phyloP scores from a whole-genome alignment of 495 filamentous ascomycete genomes.

The Daldinia childiae region DNA sequence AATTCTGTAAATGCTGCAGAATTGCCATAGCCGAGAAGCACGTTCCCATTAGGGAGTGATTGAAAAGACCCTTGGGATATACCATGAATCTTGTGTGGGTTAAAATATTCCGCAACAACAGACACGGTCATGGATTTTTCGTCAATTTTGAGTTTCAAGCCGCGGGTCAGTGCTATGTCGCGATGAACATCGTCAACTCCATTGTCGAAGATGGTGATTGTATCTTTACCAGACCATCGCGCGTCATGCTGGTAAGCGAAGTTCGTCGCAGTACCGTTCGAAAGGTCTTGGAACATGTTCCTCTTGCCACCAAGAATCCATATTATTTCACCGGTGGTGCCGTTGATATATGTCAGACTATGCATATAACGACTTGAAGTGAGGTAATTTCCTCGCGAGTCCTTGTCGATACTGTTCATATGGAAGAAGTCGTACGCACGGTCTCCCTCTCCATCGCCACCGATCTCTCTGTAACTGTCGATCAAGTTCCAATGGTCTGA shows the following conservation, averaged over 20 bases:
- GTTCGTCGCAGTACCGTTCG: constrained; percentile 46
- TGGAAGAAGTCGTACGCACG: constrained; percentile 70
- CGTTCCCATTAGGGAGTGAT: constrained; percentile 62
- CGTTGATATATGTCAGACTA: constrained; percentile 67
- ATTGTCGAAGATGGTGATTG: constrained; percentile 50
- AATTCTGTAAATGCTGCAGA: constrained; percentile 67
- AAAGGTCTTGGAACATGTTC: constrained; percentile 51
- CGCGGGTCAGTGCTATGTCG: constrained; percentile 58
- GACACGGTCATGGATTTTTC: constrained; percentile 55
- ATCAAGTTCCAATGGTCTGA: constrained; percentile 48
- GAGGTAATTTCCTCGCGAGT: constrained; percentile 64
- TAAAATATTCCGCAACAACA: constrained; percentile 45
- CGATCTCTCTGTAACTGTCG: constrained; percentile 37
- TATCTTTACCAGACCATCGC: constrained; percentile 58
- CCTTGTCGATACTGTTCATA: constrained; percentile 71
- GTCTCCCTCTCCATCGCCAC: constrained; percentile 32
- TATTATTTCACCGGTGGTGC: constrained; percentile 63
- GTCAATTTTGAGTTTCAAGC: constrained; percentile 57
- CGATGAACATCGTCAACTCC: constrained; percentile 46
- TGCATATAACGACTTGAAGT: constrained; percentile 67
- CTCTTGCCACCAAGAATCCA: constrained; percentile 65
- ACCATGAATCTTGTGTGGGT: constrained; percentile 57
- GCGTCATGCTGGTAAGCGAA: constrained; percentile 73
- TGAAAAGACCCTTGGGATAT: constrained; percentile 71
- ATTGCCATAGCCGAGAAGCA: constrained; percentile 69